Percentiles rank a stretch among this genome's conserved stretches.
These are phyloP conservation scores for Cystofilobasidium macerans DNA, from an alignment of 768 basidiomycete genomes.

Conservation along the genomic window DNA sequence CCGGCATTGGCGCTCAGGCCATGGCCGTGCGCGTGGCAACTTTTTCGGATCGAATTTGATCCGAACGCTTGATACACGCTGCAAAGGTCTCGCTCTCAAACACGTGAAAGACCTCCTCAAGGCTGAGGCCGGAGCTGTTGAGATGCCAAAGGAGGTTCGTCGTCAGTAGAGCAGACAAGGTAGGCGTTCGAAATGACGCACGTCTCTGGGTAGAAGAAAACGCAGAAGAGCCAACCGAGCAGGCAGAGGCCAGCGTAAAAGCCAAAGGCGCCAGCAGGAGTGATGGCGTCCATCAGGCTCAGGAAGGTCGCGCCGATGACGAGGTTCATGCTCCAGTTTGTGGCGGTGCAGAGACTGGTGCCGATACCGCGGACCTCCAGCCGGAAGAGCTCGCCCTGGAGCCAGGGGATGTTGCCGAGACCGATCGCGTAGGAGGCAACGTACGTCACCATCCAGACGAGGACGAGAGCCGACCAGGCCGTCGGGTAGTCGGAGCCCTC, in stretches of 20 bases:
- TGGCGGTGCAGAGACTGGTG: constrained; percentile 60
- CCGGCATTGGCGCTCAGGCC: not conserved
- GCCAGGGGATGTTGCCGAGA: constrained; percentile 73
- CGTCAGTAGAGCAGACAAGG: not conserved
- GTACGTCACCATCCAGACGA: constrained; percentile 73
- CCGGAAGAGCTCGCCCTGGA: constrained; percentile 71
- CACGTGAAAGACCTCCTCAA: constrained; percentile 38
- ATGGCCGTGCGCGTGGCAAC: not conserved
- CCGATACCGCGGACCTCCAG: constrained; percentile 72
- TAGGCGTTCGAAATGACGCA: constrained; percentile 41
- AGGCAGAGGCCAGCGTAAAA: constrained; percentile 65
- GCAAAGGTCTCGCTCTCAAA: constrained; percentile 45
- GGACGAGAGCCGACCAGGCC: constrained; percentile 55
- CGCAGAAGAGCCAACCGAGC: constrained; percentile 57
- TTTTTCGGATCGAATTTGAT: constrained; percentile 42
- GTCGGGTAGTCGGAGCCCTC: constrained; percentile 50
- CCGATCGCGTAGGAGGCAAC: constrained; percentile 67
- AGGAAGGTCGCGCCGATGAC: constrained; percentile 70
- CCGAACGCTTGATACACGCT: constrained; percentile 42
- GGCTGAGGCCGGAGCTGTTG: constrained; percentile 35
- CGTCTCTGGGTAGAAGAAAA: constrained; percentile 67
- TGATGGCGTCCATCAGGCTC: constrained; percentile 61
- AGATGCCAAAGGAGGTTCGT: constrained; percentile 37
- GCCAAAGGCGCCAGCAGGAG: constrained; percentile 63
- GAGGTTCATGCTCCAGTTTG: constrained; percentile 52